Evolutionary conservation across 139 green algal species (phyloP).

Genomic region (Haematococcus lacustris): DNA sequence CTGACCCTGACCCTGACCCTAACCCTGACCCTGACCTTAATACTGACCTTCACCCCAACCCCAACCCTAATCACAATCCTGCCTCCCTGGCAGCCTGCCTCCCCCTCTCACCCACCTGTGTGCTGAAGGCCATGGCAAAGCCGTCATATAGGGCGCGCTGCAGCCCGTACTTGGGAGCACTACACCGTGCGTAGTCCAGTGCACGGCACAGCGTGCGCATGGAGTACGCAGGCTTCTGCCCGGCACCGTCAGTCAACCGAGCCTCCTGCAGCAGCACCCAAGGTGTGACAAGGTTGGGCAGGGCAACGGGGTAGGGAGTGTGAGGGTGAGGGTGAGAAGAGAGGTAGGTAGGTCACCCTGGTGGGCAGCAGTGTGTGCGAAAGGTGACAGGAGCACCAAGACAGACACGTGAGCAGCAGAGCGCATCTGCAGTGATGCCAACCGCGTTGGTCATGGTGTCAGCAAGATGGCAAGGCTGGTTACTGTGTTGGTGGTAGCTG

Average conservation of each 20-base stretch:
- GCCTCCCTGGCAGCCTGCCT: too few relatives aligned
- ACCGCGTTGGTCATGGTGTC: neutral
- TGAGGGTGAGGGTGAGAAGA: too few relatives aligned
- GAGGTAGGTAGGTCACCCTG: too few relatives aligned
- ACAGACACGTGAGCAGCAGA: neutral
- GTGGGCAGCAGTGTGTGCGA: too few relatives aligned
- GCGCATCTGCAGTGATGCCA: neutral
- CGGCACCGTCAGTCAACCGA: slow-evolving; percentile 72
- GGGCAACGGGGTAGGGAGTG: neutral
- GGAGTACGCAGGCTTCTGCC: slow-evolving; percentile 81
- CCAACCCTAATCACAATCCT: too few relatives aligned
- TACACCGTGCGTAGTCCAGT: slow-evolving; percentile 74
- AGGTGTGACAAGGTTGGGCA: too few relatives aligned
- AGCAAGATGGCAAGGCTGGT: neutral
- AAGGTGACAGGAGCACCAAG: neutral
- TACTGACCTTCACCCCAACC: too few relatives aligned
- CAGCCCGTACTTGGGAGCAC: slow-evolving; percentile 77
- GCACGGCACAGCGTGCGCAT: slow-evolving; percentile 88
- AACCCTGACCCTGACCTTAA: too few relatives aligned
- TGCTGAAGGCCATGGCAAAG: slow-evolving; percentile 89
- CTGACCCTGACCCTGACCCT: too few relatives aligned
- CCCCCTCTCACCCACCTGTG: slow-evolving; percentile 65
- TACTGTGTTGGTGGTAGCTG: neutral
- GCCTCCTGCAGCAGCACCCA: slow-evolving; percentile 49
- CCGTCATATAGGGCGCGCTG: slow-evolving; percentile 84